A percentile compares a stretch with the other conserved stretches of the same genome.
Conservation (phyloP, 2,329 filamentous ascomycete species). For the Aureobasidium pullulans region DNA sequence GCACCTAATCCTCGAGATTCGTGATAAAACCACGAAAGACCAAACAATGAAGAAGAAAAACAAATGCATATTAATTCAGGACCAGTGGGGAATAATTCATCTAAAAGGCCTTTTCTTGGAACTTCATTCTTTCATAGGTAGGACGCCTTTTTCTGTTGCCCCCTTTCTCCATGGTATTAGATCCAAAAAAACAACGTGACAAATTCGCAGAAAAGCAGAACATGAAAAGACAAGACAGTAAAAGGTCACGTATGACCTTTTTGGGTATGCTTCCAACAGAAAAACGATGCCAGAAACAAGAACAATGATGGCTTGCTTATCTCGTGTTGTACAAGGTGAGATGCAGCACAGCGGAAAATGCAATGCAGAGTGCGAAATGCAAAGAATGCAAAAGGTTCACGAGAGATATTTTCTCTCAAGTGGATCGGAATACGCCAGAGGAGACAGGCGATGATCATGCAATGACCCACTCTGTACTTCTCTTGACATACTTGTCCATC, state of each 20-base stretch:
- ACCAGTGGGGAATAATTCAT: not conserved
- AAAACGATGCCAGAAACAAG: not conserved
- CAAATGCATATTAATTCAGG: no score
- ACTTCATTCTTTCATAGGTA: not conserved
- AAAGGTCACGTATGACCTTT: not conserved
- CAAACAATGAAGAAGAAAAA: not conserved
- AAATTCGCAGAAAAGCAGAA: not conserved
- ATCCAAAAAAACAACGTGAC: not conserved
- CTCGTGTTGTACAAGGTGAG: not conserved
- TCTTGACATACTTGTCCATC: constrained; percentile 95
- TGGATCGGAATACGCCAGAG: not conserved
- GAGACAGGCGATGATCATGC: constrained; percentile 31
- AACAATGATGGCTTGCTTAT: not conserved
- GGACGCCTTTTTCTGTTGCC: not conserved
- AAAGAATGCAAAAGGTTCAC: not conserved
- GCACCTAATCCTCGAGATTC: no score
- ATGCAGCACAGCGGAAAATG: not conserved
- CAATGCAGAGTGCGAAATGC: not conserved
- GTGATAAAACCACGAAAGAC: not conserved
- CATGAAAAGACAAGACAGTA: not conserved
- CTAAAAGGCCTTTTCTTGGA: not conserved
- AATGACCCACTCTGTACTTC: constrained; percentile 89
- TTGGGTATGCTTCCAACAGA: constrained; percentile 1
- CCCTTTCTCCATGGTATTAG: not conserved
- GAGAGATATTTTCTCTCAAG: not conserved